A percentile compares a stretch with the other conserved stretches of the same genome.
Conservation (phyloP, 1,284 basidiomycete genomes). For the Cryptococcus deneoformans region DNA sequence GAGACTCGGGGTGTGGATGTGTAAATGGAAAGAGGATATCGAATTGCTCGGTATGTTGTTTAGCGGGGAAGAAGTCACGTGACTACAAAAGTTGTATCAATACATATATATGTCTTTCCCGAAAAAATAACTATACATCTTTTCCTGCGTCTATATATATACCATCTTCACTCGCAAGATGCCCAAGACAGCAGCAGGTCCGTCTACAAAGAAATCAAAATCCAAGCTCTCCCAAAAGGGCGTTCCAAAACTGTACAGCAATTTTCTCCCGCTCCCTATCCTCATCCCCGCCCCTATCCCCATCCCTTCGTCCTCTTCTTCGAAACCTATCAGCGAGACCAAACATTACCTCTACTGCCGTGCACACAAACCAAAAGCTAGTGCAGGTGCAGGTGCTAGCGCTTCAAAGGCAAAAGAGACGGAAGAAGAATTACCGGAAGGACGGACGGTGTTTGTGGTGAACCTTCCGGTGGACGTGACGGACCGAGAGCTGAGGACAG, state of each 20-base stretch:
- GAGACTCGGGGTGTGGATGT: too few relatives aligned
- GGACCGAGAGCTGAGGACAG: conserved; percentile 65
- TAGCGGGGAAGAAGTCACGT: too few relatives aligned
- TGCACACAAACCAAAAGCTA: conserved; percentile 17
- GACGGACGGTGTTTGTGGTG: conserved; percentile 76
- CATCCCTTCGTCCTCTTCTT: conserved; percentile 22
- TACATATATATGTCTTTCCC: too few relatives aligned
- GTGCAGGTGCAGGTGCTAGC: conserved; percentile 46
- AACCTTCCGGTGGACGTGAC: conserved; percentile 83
- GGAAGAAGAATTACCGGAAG: conserved; percentile 55
- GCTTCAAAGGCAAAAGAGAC: conserved; percentile 53
- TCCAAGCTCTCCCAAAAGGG: neutral
- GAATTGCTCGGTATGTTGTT: too few relatives aligned
- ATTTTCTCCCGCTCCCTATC: conserved; percentile 34
- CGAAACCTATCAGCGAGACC: conserved; percentile 13
- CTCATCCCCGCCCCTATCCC: conserved; percentile 23
- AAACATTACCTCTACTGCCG: conserved; percentile 44
- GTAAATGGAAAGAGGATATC: too few relatives aligned
- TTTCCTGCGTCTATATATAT: neutral
- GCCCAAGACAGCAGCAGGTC: neutral
- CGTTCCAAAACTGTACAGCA: conserved; percentile 28
- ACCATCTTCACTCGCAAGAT: neutral
- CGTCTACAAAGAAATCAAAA: neutral
- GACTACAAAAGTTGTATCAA: too few relatives aligned
- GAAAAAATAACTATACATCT: too few relatives aligned